Percentiles rank a stretch among this genome's conserved stretches.
phyloP scores from a whole-genome alignment of 1,284 basidiomycete species.

The Malassezia slooffiae region DNA sequence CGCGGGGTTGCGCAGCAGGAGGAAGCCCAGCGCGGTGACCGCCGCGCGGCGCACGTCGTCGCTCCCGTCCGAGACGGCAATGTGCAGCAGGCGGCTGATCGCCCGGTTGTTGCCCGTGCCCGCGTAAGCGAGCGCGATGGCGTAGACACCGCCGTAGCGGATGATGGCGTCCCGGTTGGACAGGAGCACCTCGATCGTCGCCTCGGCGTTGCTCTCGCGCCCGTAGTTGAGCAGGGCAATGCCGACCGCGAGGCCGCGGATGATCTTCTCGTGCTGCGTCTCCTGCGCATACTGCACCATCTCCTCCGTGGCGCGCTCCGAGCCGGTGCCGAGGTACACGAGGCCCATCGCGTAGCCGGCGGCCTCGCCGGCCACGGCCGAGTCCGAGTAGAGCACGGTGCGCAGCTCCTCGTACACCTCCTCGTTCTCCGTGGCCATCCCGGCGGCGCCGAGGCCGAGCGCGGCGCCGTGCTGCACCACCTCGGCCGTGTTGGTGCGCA shows the following conservation, averaged over 20 bases:
- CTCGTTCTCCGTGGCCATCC: constrained; percentile 46
- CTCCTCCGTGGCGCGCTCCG: constrained; percentile 41
- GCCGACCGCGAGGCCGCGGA: constrained; percentile 45
- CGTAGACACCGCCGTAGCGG: constrained; percentile 45
- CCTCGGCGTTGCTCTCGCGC: constrained; percentile 40
- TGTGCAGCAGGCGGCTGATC: constrained; percentile 39
- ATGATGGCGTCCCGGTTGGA: constrained; percentile 44
- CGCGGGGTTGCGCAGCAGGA: constrained; percentile 46
- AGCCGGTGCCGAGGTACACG: constrained; percentile 44
- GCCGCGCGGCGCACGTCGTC: constrained; percentile 46
- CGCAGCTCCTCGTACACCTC: constrained; percentile 45
- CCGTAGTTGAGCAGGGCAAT: constrained; percentile 45
- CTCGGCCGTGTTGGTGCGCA: constrained; percentile 43
- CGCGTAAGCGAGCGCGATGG: constrained; percentile 45
- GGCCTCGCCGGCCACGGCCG: constrained; percentile 44
- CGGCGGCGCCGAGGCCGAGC: constrained; percentile 44
- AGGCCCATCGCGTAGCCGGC: constrained; percentile 47
- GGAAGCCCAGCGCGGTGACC: constrained; percentile 42
- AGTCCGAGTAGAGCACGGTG: constrained; percentile 43
- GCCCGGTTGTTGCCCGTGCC: constrained; percentile 46
- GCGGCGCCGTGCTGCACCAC: constrained; percentile 47
- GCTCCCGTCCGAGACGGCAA: constrained; percentile 44
- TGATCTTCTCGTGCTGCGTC: constrained; percentile 47
- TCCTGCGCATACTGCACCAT: constrained; percentile 47
- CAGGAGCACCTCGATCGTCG: constrained; percentile 40